Evolutionary conservation across 305 asterid genomes (phyloP).

Genomic region (Ajuga reptans): DNA sequence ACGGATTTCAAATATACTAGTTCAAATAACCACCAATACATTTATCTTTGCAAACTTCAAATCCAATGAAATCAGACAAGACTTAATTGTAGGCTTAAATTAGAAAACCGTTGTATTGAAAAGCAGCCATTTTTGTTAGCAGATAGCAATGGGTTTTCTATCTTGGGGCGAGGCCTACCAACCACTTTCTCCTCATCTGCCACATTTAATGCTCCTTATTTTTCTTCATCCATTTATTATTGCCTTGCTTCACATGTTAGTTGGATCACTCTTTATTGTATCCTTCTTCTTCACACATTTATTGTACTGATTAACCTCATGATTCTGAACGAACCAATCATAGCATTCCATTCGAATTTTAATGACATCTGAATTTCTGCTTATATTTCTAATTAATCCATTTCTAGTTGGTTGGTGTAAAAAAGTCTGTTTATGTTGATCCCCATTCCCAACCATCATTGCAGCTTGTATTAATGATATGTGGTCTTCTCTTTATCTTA

Average conservation of each 20-base stretch:
- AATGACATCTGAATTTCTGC: neutral
- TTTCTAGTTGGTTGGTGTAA: slow-evolving; percentile 17
- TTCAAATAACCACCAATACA: too few relatives aligned
- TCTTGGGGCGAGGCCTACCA: slow-evolving; percentile 13
- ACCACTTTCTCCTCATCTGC: slow-evolving; percentile 25
- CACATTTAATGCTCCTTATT: slow-evolving; percentile 24
- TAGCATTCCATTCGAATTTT: slow-evolving; percentile 8
- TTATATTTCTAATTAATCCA: neutral
- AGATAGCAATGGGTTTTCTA: neutral
- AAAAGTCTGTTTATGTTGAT: slow-evolving; percentile 7
- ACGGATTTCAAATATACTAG: too few relatives aligned
- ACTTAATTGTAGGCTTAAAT: too few relatives aligned
- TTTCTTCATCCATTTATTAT: slow-evolving; percentile 16
- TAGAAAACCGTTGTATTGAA: too few relatives aligned
- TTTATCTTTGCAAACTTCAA: too few relatives aligned
- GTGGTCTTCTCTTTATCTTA: slow-evolving; percentile 10
- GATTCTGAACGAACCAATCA: neutral
- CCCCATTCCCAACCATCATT: slow-evolving; percentile 27
- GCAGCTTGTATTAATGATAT: slow-evolving; percentile 31
- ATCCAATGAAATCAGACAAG: too few relatives aligned
- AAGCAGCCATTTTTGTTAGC: too few relatives aligned
- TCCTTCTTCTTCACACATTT: slow-evolving; percentile 27
- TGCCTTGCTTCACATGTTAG: slow-evolving; percentile 27
- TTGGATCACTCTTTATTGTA: slow-evolving; percentile 30
- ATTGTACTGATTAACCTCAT: slow-evolving; percentile 14